phyloP scores from a whole-genome alignment of 2,329 filamentous ascomycete genomes.

The Fusarium coffeatum region DNA sequence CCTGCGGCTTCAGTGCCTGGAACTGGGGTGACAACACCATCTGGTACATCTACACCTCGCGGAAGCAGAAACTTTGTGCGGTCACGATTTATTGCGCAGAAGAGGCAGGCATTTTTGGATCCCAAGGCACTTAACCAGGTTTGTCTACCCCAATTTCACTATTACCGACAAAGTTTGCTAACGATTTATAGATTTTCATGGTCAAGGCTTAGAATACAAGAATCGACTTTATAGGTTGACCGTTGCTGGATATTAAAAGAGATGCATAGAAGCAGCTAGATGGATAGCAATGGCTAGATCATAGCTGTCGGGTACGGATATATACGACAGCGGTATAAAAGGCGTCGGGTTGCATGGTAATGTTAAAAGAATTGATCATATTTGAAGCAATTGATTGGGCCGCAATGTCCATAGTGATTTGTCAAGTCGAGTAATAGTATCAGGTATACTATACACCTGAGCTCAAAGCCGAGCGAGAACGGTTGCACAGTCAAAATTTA shows the following conservation, averaged over 20 bases:
- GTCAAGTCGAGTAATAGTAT: background rate
- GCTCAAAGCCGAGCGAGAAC: background rate
- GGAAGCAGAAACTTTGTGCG: slow-evolving; percentile 77
- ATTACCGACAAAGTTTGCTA: background rate
- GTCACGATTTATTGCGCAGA: slow-evolving; percentile 87
- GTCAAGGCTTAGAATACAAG: slow-evolving; percentile 60
- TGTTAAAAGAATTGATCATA: slow-evolving; percentile 4
- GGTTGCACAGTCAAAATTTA: background rate
- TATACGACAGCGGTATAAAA: slow-evolving; percentile 1
- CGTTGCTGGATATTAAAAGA: background rate
- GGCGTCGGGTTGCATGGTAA: slow-evolving; percentile 15
- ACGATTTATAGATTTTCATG: slow-evolving; percentile 72
- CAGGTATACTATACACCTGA: background rate
- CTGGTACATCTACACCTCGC: slow-evolving; percentile 60
- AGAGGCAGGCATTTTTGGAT: slow-evolving; percentile 85
- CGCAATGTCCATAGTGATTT: background rate
- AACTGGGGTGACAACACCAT: slow-evolving; percentile 54
- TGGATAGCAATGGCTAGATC: slow-evolving; percentile 1
- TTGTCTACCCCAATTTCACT: slow-evolving; percentile 57
- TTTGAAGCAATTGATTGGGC: background rate
- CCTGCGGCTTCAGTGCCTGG: slow-evolving; percentile 50
- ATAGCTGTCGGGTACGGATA: slow-evolving; percentile 1
- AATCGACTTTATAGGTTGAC: background rate
- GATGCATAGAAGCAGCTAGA: slow-evolving; percentile 14
- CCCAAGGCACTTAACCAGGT: slow-evolving; percentile 88